A percentile compares a stretch with the other conserved stretches of the same genome.
These are phyloP conservation scores for Camelina hispida DNA, from an alignment of 345 rosid species.

Conservation along the genomic window DNA sequence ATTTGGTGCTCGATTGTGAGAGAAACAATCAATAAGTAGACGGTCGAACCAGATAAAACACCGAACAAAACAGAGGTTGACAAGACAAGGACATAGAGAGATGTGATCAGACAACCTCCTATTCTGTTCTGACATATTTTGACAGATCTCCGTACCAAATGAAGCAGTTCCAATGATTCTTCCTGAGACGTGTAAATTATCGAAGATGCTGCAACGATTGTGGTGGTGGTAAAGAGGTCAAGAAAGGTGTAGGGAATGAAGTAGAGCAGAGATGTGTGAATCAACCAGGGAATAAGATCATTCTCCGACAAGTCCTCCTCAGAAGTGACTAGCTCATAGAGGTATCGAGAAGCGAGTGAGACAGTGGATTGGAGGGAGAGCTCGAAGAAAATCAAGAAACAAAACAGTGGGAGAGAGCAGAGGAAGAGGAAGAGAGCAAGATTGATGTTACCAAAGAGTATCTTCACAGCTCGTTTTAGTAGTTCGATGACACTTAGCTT, in stretches of 20 bases:
- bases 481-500: conserved; percentile 44
- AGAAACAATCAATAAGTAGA: conserved; percentile 5
- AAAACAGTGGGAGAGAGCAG: conserved; percentile 46
- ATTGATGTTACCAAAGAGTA: conserved; percentile 29
- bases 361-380: conserved; percentile 33
- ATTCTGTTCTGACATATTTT: no score
- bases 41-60: conserved; percentile 14
- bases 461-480: conserved; percentile 37
- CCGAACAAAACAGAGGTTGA: no score
- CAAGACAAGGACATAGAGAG: no score
- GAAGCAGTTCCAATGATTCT: no score
- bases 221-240: no score
- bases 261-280: no score
- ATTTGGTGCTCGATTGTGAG: not conserved
- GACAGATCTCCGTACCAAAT: no score
- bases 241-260: no score
- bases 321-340: not conserved
- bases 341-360: conserved; percentile 14
- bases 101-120: no score
- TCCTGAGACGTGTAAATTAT: no score
- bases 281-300: no score
- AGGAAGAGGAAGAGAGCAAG: conserved; percentile 39
- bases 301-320: not conserved
- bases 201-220: no score
- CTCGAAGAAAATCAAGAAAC: conserved; percentile 43